Evolutionary conservation across 192 early-diverging fungal genomes (phyloP).

Genomic region (Umbelopsis vinacea): DNA sequence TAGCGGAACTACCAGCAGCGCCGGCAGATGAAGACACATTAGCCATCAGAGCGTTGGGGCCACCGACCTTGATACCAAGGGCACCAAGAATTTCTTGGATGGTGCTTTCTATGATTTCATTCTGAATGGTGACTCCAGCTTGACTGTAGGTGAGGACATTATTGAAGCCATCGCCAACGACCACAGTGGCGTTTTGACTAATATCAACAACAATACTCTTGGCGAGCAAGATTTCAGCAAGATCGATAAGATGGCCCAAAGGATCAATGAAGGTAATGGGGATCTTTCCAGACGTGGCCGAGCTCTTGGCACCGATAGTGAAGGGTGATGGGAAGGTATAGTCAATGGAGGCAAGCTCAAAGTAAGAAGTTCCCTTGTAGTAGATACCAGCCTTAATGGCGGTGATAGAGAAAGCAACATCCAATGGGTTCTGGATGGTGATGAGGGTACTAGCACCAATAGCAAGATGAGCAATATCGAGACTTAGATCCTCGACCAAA

Average conservation of each 20-base stretch:
- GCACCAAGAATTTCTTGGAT: not conserved
- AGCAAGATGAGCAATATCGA: not conserved
- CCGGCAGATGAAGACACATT: not conserved
- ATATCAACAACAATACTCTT: slow-evolving; percentile 23
- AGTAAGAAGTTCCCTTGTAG: not conserved
- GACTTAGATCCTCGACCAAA: slow-evolving; percentile 4
- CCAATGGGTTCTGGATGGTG: slow-evolving; percentile 33
- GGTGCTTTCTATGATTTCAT: not conserved
- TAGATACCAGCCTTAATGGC: slow-evolving; percentile 20
- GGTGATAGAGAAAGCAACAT: slow-evolving; percentile 20
- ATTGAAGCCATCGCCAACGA: slow-evolving; percentile 15
- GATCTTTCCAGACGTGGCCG: slow-evolving; percentile 21
- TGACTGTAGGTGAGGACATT: slow-evolving; percentile 8
- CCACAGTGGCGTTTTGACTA: slow-evolving; percentile 21
- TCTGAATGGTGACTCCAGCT: not conserved
- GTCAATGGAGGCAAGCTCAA: slow-evolving; percentile 30
- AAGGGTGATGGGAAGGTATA: slow-evolving; percentile 16
- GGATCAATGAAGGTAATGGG: slow-evolving; percentile 11
- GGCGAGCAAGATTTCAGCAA: slow-evolving; percentile 20
- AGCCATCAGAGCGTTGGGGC: not conserved
- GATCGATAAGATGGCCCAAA: slow-evolving; percentile 11
- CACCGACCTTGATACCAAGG: slow-evolving; percentile 11
- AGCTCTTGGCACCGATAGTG: slow-evolving; percentile 21
- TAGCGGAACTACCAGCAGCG: no score
- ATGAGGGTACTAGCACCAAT: slow-evolving; percentile 13